Evolutionary conservation across 2,329 filamentous ascomycete species (phyloP).

Genomic region (Neofusicoccum ribis): DNA sequence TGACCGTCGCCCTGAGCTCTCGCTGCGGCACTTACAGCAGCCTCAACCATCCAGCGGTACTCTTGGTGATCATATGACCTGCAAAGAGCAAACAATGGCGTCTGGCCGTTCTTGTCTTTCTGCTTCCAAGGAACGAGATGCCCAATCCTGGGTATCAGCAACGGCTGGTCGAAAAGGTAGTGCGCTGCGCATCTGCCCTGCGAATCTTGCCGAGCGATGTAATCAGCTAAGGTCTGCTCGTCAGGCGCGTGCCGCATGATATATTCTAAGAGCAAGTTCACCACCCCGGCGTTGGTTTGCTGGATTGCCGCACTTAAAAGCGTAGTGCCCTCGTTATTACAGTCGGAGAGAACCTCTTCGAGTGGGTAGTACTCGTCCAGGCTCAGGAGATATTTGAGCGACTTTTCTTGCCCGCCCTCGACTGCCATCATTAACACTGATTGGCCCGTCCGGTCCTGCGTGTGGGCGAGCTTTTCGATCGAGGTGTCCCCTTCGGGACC

Average conservation of each 20-base stretch:
- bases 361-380: conserved; percentile 74
- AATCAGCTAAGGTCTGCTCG: conserved; percentile 60
- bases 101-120: conserved; percentile 94
- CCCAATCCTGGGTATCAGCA: conserved; percentile 75
- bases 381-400: conserved; percentile 77
- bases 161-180: conserved; percentile 89
- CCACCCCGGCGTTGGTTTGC: conserved; percentile 71
- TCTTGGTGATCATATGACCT: conserved; percentile 91
- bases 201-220: conserved; percentile 74
- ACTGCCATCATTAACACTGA: conserved; percentile 67
- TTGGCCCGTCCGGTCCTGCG: conserved; percentile 70
- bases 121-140: conserved; percentile 81
- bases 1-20: conserved; percentile 72
- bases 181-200: conserved; percentile 91
- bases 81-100: conserved; percentile 92
- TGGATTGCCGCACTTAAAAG: conserved; percentile 89
- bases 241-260: conserved; percentile 58
- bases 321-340: conserved; percentile 86
- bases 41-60: conserved; percentile 84
- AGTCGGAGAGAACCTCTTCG: conserved; percentile 73
- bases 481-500: conserved; percentile 84
- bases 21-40: conserved; percentile 73
- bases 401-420: conserved; percentile 64
- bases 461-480: conserved; percentile 73
- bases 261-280: conserved; percentile 73